Evolutionary conservation across 805 yeast species (phyloP), one percentile per base, ranked within the genome.

Genomic region (Metschnikowia cerradonensis): DNA sequence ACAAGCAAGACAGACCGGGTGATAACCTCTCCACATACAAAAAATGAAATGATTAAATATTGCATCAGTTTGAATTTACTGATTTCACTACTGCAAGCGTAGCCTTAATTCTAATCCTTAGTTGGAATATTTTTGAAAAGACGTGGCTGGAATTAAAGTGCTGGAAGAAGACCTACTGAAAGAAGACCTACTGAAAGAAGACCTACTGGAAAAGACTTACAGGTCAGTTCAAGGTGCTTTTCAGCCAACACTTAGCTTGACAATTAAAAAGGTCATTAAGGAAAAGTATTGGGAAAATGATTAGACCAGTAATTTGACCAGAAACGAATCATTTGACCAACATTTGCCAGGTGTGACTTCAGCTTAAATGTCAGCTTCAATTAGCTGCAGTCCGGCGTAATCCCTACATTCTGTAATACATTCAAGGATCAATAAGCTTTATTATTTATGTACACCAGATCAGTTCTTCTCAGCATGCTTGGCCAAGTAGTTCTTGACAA

Each of bases 401-500:
- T 17, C 19, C 8, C 30, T 44, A 44, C 51, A 39, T 45, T 38
- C 32, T n/a, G 41, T 13, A 23, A 41, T 33, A 13, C 23, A 37
- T 31, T 38, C 43, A 11, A 40, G n/a, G 4, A 6, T 30, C 43
- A 26, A 15, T 26, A n/a, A 26, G 26, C 19, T 42, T 7, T 41
- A 32, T 33, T 37, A 32, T 42, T 32, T 33, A 34, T 31, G 30
- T 40, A 15, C 26, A 40, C 22, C 14, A 43, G 34, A 41, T 30
- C 52, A 59, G 56, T 58, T 57, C 54, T 54, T 54, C 52, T 57
- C 57, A 31, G 51, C 47, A 70, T 78, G 60, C 71, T 74, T 71
- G 83, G 76, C 78, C 81, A 90, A 63, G 83, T 87, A 67, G 73
- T 77, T 60, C 64, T 69, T 65, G 64, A 91, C 85, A 76, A 87